phyloP scores from a whole-genome alignment of 2,329 filamentous ascomycete genomes.

The Pseudogymnoascus sp. region DNA sequence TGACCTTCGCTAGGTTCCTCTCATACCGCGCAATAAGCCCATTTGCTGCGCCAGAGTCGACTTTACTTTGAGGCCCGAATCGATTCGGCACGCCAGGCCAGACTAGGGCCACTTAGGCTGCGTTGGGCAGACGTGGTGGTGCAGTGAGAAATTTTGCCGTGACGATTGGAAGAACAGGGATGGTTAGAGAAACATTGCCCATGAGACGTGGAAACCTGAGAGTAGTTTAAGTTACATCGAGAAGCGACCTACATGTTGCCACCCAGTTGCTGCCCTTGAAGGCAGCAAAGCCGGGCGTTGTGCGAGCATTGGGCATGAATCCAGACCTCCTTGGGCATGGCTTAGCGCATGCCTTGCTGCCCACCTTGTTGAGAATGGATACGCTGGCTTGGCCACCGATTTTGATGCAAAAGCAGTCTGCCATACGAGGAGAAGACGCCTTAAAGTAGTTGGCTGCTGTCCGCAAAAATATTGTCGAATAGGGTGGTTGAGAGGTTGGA shows the following conservation, averaged over 20 bases:
- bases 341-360: slow-evolving; percentile 4
- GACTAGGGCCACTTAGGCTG: slow-evolving; percentile 1
- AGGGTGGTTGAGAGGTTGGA: slow-evolving; percentile 48
- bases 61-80: slow-evolving; percentile 5
- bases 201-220: background rate
- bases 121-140: slow-evolving; percentile 7
- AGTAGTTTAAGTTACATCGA: slow-evolving; percentile 4
- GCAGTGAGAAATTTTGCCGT: background rate
- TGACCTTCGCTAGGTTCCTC: slow-evolving; percentile 1
- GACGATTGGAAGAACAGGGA: background rate
- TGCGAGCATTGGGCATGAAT: slow-evolving; percentile 4
- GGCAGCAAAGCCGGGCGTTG: slow-evolving; percentile 4
- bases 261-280: slow-evolving; percentile 1
- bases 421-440: background rate
- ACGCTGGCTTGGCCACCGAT: background rate
- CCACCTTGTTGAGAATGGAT: slow-evolving; percentile 6
- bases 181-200: background rate
- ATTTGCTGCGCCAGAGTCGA: slow-evolving; percentile 4
- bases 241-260: background rate
- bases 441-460: slow-evolving; percentile 3
- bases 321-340: slow-evolving; percentile 6
- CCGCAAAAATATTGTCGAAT: slow-evolving; percentile 29
- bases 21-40: background rate
- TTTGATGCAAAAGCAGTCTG: background rate
- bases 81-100: background rate